These are phyloP conservation scores for Aspergillus panamensis DNA, from an alignment of 495 filamentous ascomycete species.

Conservation along the genomic window DNA sequence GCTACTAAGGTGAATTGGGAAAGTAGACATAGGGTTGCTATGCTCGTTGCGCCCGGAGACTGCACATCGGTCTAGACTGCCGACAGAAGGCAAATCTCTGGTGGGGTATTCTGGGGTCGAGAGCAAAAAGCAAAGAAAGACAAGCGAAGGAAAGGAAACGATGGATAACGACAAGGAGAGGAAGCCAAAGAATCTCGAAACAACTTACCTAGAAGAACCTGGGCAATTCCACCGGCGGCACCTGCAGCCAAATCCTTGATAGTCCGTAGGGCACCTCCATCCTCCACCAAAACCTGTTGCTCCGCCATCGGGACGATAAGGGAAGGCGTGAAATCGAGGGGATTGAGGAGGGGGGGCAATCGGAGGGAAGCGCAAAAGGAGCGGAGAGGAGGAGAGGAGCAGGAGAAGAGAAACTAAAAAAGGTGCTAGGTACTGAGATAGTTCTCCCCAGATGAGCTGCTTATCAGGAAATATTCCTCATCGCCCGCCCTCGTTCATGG, in stretches of 20 bases:
- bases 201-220: constrained; percentile 85
- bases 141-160: not conserved
- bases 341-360: not conserved
- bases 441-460: constrained; percentile 11
- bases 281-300: constrained; percentile 40
- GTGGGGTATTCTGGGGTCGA: not conserved
- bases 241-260: constrained; percentile 90
- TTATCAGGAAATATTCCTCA: constrained; percentile 29
- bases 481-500: constrained; percentile 2
- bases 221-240: constrained; percentile 86
- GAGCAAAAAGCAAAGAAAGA: constrained; percentile 2
- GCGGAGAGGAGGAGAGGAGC: constrained; percentile 8
- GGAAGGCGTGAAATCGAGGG: not conserved
- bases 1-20: too few species aligned
- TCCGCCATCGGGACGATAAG: constrained; percentile 28
- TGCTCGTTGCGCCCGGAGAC: too few species aligned
- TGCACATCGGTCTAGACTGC: not conserved
- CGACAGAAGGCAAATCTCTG: not conserved
- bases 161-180: not conserved
- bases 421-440: not conserved
- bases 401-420: constrained; percentile 12
- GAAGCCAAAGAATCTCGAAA: not conserved
- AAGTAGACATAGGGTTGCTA: too few species aligned
- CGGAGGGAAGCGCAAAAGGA: not conserved
- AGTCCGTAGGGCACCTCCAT: constrained; percentile 50